Percentiles rank a stretch among this genome's conserved stretches.
These are phyloP conservation scores for Artemisia tridentata DNA, from an alignment of 129 eudicot species.

Conservation along the genomic window DNA sequence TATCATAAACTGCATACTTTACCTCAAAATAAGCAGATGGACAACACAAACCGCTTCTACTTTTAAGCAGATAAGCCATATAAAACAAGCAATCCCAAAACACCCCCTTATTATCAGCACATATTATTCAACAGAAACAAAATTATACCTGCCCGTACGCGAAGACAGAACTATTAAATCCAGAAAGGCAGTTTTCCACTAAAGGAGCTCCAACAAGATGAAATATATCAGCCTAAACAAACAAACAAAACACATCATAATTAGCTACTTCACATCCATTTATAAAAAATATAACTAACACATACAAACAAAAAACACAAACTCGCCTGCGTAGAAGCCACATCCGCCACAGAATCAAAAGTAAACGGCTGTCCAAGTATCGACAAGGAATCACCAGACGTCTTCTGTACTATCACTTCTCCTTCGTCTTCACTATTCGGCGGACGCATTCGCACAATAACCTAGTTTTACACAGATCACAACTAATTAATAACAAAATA, in stretches of 20 bases:
- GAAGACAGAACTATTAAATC: slow-evolving; percentile 95
- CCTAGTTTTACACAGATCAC: slow-evolving; percentile 37
- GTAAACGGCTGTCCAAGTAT: slow-evolving; percentile 70
- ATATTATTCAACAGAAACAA: neutral
- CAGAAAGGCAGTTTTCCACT: slow-evolving; percentile 91
- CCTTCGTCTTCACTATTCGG: slow-evolving; percentile 73
- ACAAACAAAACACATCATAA: slow-evolving; percentile 3
- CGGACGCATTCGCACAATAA: slow-evolving; percentile 85
- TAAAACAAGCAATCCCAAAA: too few species aligned
- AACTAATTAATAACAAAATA: too few species aligned
- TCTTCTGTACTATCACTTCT: slow-evolving; percentile 60
- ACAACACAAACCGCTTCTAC: too few species aligned
- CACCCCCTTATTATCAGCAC: neutral
- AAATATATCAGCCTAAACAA: slow-evolving; percentile 70
- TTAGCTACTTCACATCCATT: slow-evolving; percentile 10
- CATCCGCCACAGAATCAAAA: slow-evolving; percentile 77
- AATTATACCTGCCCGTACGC: slow-evolving; percentile 91
- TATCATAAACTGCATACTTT: too few species aligned
- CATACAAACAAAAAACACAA: neutral
- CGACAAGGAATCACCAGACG: slow-evolving; percentile 56
- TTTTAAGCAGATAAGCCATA: too few species aligned
- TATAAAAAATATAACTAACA: neutral
- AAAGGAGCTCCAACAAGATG: slow-evolving; percentile 94
- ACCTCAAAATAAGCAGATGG: too few species aligned
- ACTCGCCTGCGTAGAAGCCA: slow-evolving; percentile 67